Conservation (phyloP, 1,284 basidiomycete species). For the Chalciporus sp. region DNA sequence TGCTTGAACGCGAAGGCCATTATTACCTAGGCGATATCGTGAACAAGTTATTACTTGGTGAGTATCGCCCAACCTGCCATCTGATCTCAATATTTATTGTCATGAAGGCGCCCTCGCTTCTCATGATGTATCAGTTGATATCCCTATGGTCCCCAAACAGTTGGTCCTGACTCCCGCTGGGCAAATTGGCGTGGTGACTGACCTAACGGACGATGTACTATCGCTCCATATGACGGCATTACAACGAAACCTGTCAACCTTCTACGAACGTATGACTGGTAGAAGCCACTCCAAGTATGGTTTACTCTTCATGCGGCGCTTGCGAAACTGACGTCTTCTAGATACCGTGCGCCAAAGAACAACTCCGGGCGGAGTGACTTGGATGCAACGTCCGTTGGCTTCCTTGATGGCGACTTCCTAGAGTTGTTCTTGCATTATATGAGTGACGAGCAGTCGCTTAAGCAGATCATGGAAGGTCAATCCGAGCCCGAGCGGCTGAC, state of each 20-base stretch:
- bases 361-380: constrained; percentile 56
- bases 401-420: constrained; percentile 89
- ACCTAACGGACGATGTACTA: constrained; percentile 57
- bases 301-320: background rate
- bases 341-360: constrained; percentile 69
- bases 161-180: constrained; percentile 83
- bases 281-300: constrained; percentile 67
- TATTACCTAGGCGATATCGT: constrained; percentile 74
- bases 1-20: constrained; percentile 62
- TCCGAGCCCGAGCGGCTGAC: constrained; percentile 57
- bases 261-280: constrained; percentile 58
- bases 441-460: constrained; percentile 39
- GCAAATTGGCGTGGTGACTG: constrained; percentile 76
- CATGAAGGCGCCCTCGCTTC: constrained; percentile 45
- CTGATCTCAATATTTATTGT: constrained; percentile 7
- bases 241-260: constrained; percentile 75
- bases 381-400: constrained; percentile 64
- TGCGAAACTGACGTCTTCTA: constrained; percentile 29
- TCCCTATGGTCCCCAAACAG: constrained; percentile 56
- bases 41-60: constrained; percentile 70
- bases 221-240: constrained; percentile 72
- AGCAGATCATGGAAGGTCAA: constrained; percentile 54
- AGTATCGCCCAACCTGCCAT: constrained; percentile 5
- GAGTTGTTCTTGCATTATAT: constrained; percentile 60
- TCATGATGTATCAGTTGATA: constrained; percentile 37